phyloP scores from a whole-genome alignment of 139 green algal genomes.

The Spirogloea muscicola region DNA sequence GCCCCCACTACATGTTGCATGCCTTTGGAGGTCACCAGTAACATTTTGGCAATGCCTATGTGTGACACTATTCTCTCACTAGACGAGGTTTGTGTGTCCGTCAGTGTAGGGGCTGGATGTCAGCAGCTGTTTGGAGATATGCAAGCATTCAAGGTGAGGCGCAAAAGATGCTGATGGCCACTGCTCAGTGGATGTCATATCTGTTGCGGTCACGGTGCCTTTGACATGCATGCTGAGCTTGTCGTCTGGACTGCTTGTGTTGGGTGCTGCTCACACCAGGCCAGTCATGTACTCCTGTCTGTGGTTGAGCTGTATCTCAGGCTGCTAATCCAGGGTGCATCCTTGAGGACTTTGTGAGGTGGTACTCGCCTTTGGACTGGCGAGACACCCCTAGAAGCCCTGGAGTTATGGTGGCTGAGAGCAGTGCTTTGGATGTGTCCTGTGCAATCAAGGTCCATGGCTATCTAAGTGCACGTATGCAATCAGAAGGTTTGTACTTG shows the following conservation, averaged over 20 bases:
- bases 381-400: conserved; percentile 2
- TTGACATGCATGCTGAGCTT: background rate
- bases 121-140: conserved; percentile 47
- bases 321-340: conserved; percentile 76
- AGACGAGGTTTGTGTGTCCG: background rate
- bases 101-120: conserved; percentile 43
- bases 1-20: background rate
- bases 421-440: too few relatives aligned
- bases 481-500: background rate
- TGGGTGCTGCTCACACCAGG: background rate
- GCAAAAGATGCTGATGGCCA: background rate
- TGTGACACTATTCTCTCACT: background rate
- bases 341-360: conserved; percentile 81
- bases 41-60: background rate
- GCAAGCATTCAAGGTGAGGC: conserved; percentile 45
- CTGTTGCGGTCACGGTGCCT: background rate
- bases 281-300: background rate
- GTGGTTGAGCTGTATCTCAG: conserved; percentile 52
- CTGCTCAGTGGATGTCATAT: background rate
- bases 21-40: background rate
- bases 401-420: background rate
- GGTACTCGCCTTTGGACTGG: conserved; percentile 71
- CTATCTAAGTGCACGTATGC: conserved; percentile 11
- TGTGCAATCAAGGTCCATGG: background rate
- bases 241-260: background rate